A percentile compares a stretch with the other conserved stretches of the same genome.
Evolutionary conservation across 108 stramenopile genomes (phyloP).

Genomic region (Skeletonema potamos): DNA sequence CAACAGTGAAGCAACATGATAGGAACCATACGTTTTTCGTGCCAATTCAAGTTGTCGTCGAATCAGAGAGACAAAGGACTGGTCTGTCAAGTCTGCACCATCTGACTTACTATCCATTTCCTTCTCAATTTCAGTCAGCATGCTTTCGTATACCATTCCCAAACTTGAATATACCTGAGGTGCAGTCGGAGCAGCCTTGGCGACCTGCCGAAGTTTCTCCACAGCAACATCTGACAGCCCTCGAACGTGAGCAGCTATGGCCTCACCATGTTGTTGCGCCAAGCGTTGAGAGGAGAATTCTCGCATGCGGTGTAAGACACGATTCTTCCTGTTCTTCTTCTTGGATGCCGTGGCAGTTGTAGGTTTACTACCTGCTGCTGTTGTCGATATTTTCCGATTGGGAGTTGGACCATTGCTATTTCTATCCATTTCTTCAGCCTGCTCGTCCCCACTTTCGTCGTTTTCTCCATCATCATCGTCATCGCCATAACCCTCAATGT

Average conservation of each 20-base stretch:
- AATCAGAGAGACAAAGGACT: constrained; percentile 15
- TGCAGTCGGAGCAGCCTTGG: constrained; percentile 75
- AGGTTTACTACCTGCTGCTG: neutral
- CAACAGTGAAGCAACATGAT: constrained; percentile 78
- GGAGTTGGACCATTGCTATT: neutral
- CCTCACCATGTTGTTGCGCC: constrained; percentile 78
- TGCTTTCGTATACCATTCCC: constrained; percentile 86
- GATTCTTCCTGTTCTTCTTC: constrained; percentile 33
- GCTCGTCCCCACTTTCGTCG: constrained; percentile 10
- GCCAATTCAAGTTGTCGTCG: constrained; percentile 61
- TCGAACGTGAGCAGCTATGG: constrained; percentile 71
- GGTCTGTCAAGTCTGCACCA: constrained; percentile 6
- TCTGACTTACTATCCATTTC: constrained; percentile 2
- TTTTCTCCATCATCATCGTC: constrained; percentile 13
- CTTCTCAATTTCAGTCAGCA: constrained; percentile 55
- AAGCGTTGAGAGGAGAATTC: constrained; percentile 74
- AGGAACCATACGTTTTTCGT: constrained; percentile 78
- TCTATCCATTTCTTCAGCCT: neutral
- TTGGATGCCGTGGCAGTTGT: neutral
- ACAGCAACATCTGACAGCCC: constrained; percentile 66
- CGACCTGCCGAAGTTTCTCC: constrained; percentile 66
- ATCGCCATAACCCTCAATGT: constrained; percentile 11
- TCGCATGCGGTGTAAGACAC: constrained; percentile 55
- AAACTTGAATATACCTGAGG: constrained; percentile 86
- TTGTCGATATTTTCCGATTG: neutral